Conservation (phyloP, 225 moss, liverwort and hornwort species). For the Rhytidiadelphus loreus region DNA sequence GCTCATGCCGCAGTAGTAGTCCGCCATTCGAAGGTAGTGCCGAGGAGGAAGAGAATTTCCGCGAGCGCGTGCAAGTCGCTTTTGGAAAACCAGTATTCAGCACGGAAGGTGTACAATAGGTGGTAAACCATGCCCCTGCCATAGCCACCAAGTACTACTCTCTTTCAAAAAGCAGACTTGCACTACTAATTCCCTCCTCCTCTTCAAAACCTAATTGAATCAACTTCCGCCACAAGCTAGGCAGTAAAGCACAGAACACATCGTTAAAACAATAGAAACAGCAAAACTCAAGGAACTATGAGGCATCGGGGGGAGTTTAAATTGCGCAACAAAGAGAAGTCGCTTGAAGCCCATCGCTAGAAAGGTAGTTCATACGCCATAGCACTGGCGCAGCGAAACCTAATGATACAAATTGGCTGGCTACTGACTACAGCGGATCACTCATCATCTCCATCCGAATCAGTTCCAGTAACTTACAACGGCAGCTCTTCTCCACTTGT, state of each 20-base stretch:
- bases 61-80: neutral
- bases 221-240: neutral
- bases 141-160: neutral
- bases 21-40: neutral
- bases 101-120: constrained; percentile 6
- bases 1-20: neutral
- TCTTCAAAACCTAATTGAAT: neutral
- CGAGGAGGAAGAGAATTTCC: neutral
- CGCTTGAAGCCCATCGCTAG: neutral
- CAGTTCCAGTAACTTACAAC: neutral
- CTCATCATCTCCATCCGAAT: neutral
- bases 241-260: neutral
- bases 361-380: neutral
- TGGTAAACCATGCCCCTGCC: constrained; percentile 15
- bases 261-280: neutral
- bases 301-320: neutral
- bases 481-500: neutral
- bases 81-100: neutral
- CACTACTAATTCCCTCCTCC: neutral
- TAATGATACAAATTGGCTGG: neutral
- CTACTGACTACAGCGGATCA: neutral
- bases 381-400: neutral
- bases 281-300: neutral
- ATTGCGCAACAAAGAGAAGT: neutral
- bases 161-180: neutral